Conservation (phyloP, 257 asterid species). For the Cynanchum wilfordii region DNA sequence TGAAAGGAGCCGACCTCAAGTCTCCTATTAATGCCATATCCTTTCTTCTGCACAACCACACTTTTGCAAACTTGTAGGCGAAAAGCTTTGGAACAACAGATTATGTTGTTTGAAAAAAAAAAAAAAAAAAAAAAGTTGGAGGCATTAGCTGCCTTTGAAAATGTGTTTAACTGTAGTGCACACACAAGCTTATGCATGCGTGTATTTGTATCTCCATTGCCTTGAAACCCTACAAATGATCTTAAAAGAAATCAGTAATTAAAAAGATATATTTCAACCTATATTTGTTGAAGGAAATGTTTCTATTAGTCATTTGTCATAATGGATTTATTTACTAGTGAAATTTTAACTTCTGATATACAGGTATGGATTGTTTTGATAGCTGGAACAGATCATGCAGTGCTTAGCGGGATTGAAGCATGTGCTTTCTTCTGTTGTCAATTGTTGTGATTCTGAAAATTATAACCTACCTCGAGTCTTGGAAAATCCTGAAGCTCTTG, state of each 20-base stretch:
- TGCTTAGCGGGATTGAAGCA: slow-evolving; percentile 54
- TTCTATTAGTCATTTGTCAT: background rate
- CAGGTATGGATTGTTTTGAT: slow-evolving; percentile 48
- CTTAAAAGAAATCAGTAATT: background rate
- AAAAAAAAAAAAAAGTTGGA: background rate
- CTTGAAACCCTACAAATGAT: background rate
- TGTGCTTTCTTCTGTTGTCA: slow-evolving; percentile 43
- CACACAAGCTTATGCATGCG: background rate
- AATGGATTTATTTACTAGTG: background rate
- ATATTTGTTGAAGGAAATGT: background rate
- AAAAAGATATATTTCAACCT: background rate
- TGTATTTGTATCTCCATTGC: background rate
- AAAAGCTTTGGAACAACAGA: background rate
- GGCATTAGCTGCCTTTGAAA: background rate
- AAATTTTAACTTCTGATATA: slow-evolving; percentile 1
- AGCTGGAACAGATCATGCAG: slow-evolving; percentile 50
- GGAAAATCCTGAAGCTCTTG: slow-evolving; percentile 62
- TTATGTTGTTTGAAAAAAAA: background rate
- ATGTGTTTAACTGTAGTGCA: background rate
- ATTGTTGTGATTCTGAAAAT: slow-evolving; percentile 55
- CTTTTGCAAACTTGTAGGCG: background rate
- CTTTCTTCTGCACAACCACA: background rate
- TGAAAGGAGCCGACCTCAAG: background rate
- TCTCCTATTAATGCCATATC: background rate
- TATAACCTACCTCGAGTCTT: slow-evolving; percentile 60